Conservation (phyloP, 2,329 filamentous ascomycete genomes). For the Epichloe brachyelytri region DNA sequence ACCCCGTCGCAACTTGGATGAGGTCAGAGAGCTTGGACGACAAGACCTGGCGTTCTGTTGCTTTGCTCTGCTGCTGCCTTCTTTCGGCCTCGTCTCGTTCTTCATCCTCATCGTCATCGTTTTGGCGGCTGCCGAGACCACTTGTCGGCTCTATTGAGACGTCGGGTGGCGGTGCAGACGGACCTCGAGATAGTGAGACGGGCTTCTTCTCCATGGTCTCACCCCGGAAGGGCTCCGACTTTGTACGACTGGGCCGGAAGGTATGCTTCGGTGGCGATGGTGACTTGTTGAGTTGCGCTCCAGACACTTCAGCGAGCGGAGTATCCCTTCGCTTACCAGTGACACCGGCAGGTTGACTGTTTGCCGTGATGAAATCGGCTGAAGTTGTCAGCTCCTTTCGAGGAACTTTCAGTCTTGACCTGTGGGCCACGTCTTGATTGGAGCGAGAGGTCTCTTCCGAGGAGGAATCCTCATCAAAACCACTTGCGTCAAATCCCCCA, state of each 20-base stretch:
- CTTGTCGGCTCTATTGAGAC: neutral
- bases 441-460: constrained; percentile 8
- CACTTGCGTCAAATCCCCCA: constrained; percentile 26
- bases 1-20: constrained; percentile 15
- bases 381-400: constrained; percentile 16
- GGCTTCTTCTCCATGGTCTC: constrained; percentile 5
- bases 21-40: constrained; percentile 30
- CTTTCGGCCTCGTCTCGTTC: constrained; percentile 4
- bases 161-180: constrained; percentile 6
- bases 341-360: constrained; percentile 21
- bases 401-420: neutral
- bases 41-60: constrained; percentile 27
- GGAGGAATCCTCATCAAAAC: constrained; percentile 23
- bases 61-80: constrained; percentile 18
- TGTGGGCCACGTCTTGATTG: neutral
- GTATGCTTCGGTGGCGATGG: constrained; percentile 19
- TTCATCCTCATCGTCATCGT: constrained; percentile 4
- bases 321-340: constrained; percentile 16
- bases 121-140: neutral
- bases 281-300: constrained; percentile 29
- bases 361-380: constrained; percentile 29
- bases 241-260: constrained; percentile 12
- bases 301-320: constrained; percentile 28
- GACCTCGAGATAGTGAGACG: neutral
- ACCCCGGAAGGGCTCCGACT: constrained; percentile 25